These are phyloP conservation scores for Grosmannia huntii DNA, from an alignment of 2,329 filamentous ascomycete species.

Conservation along the genomic window DNA sequence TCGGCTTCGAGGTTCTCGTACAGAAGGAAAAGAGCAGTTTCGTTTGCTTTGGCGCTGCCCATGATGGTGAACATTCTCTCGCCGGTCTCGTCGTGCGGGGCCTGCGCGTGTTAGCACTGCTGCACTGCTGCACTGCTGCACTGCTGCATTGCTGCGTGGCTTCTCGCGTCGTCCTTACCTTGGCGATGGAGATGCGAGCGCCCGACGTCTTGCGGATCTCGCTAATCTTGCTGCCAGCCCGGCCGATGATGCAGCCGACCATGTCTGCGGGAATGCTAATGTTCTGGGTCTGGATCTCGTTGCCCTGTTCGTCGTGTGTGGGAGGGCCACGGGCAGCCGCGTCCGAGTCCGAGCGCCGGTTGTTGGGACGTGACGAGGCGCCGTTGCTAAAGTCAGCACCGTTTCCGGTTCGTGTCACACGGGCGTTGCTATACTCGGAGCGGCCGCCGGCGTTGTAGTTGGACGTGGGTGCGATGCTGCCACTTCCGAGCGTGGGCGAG, in stretches of 20 bases:
- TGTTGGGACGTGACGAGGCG: constrained; percentile 48
- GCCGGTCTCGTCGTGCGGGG: constrained; percentile 90
- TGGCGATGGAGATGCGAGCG: constrained; percentile 94
- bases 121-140: not conserved
- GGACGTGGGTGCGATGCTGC: constrained; percentile 22
- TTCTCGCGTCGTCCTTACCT: constrained; percentile 33
- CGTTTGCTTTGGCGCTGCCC: constrained; percentile 85
- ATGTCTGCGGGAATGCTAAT: constrained; percentile 99
- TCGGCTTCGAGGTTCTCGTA: constrained; percentile 99
- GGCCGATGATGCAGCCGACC: constrained; percentile 98
- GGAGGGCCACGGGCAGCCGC: constrained; percentile 68
- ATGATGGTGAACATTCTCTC: constrained; percentile 99
- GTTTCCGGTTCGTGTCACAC: constrained; percentile 91
- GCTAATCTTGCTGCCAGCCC: constrained; percentile 91
- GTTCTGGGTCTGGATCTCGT: constrained; percentile 97
- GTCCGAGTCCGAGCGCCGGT: constrained; percentile 74
- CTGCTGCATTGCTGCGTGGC: not conserved
- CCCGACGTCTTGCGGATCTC: constrained; percentile 96
- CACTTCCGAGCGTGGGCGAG: constrained; percentile 32
- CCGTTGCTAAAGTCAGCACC: constrained; percentile 94
- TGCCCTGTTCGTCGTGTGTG: constrained; percentile 87
- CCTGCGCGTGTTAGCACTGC: constrained; percentile 27
- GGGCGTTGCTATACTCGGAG: constrained; percentile 47
- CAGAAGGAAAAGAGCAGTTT: constrained; percentile 87
- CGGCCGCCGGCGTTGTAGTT: constrained; percentile 25